These are phyloP conservation scores for Tylopilus sp. DNA, from an alignment of 768 basidiomycete species.

Conservation along the genomic window DNA sequence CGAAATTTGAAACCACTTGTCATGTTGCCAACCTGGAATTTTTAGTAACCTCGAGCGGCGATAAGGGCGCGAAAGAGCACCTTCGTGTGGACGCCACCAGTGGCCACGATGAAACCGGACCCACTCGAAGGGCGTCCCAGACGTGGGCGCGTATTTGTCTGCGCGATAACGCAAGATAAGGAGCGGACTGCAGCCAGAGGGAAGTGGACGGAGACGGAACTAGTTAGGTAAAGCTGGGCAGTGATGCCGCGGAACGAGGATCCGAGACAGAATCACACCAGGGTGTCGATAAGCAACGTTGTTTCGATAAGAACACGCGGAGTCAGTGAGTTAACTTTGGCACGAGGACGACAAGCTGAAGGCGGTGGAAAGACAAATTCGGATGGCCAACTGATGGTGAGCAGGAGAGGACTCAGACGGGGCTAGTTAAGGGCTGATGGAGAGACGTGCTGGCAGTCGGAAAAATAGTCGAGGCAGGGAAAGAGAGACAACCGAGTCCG, in stretches of 20 bases:
- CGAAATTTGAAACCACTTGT: background rate
- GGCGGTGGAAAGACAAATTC: constrained; percentile 1
- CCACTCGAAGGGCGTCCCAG: background rate
- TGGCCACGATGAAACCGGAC: background rate
- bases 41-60: background rate
- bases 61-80: background rate
- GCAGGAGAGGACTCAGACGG: background rate
- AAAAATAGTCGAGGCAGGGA: background rate
- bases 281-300: constrained; percentile 5
- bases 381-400: background rate
- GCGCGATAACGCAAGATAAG: background rate
- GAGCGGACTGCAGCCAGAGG: no score
- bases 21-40: background rate
- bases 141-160: background rate
- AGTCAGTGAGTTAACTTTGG: background rate
- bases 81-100: background rate
- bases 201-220: no score
- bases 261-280: background rate
- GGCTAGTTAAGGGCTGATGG: background rate
- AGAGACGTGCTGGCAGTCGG: background rate
- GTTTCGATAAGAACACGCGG: constrained; percentile 5
- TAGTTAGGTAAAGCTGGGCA: no score
- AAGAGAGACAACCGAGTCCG: constrained; percentile 8
- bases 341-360: background rate
- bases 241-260: background rate